Evolutionary conservation across 495 filamentous ascomycete genomes (phyloP).

Genomic region (Penicillium daleae): DNA sequence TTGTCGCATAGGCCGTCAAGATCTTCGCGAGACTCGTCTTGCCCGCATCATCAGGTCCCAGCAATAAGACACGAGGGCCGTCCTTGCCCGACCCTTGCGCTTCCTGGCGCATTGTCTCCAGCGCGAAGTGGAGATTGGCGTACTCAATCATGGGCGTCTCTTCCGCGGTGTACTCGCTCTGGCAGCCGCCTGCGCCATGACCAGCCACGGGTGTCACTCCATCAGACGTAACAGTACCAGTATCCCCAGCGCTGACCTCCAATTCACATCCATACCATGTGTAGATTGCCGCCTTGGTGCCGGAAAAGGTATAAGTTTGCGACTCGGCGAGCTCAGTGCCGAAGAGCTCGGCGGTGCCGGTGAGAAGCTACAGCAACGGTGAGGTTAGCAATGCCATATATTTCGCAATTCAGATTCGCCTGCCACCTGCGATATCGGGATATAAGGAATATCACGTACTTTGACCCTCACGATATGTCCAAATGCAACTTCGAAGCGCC

Average conservation of each 20-base stretch:
- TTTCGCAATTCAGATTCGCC: background rate
- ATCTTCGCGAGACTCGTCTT: constrained; percentile 86
- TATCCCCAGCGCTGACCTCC: constrained; percentile 65
- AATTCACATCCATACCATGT: constrained; percentile 89
- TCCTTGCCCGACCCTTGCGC: constrained; percentile 53
- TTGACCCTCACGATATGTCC: constrained; percentile 63
- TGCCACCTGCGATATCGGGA: background rate
- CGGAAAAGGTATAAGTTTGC: constrained; percentile 79
- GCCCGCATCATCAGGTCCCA: constrained; percentile 79
- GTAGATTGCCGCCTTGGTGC: constrained; percentile 83
- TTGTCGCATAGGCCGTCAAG: constrained; percentile 79
- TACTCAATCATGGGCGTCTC: constrained; percentile 84
- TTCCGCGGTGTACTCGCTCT: constrained; percentile 76
- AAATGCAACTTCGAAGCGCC: constrained; percentile 87
- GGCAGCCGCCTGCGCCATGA: constrained; percentile 55
- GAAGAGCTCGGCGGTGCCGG: constrained; percentile 90
- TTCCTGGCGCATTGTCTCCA: constrained; percentile 67
- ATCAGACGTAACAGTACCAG: constrained; percentile 25
- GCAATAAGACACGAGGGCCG: constrained; percentile 81
- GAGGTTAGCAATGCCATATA: constrained; percentile 24
- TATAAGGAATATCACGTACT: constrained; percentile 39
- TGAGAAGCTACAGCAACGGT: constrained; percentile 57
- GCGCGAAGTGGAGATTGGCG: constrained; percentile 83
- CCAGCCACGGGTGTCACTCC: constrained; percentile 30
- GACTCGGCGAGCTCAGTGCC: constrained; percentile 89